These are phyloP conservation scores for Aspergillus brasiliensis DNA, from an alignment of 2,329 filamentous ascomycete species.

Conservation along the genomic window DNA sequence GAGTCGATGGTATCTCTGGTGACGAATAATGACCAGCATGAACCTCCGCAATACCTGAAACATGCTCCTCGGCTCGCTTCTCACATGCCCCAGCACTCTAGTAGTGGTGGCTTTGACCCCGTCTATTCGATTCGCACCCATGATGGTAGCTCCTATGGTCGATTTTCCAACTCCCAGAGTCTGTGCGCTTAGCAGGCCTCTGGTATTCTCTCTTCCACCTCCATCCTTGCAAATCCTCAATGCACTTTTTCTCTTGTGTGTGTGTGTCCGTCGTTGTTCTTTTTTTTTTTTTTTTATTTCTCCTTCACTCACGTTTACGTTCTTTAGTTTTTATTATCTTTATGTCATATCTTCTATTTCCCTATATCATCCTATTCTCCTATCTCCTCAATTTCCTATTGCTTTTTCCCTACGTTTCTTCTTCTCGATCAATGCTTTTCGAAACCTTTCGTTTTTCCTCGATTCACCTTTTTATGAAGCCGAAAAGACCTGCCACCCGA, in stretches of 20 bases:
- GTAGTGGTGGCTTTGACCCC: slow-evolving; percentile 33
- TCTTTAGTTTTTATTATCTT: neutral
- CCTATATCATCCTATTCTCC: slow-evolving; percentile 9
- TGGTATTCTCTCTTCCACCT: slow-evolving; percentile 20
- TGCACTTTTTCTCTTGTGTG: neutral
- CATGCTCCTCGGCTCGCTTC: slow-evolving; percentile 24
- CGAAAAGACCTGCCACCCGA: neutral
- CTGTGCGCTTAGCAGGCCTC: slow-evolving; percentile 35
- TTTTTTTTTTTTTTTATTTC: slow-evolving; percentile 1
- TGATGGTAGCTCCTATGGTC: slow-evolving; percentile 30
- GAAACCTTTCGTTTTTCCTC: neutral
- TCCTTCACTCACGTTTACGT: neutral
- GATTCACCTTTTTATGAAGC: neutral
- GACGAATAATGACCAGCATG: slow-evolving; percentile 30
- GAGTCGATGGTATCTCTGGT: slow-evolving; percentile 35
- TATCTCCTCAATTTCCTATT: slow-evolving; percentile 6
- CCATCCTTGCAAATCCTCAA: neutral
- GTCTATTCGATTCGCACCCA: slow-evolving; percentile 30
- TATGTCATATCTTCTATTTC: slow-evolving; percentile 6
- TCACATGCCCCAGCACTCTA: slow-evolving; percentile 28
- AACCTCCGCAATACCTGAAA: slow-evolving; percentile 30
- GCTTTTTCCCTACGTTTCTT: neutral
- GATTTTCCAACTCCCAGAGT: slow-evolving; percentile 38
- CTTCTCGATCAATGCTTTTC: no score
- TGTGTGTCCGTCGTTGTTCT: neutral